These are phyloP conservation scores for Gymnopilus dilepis DNA, from an alignment of 768 basidiomycete species.

Conservation along the genomic window DNA sequence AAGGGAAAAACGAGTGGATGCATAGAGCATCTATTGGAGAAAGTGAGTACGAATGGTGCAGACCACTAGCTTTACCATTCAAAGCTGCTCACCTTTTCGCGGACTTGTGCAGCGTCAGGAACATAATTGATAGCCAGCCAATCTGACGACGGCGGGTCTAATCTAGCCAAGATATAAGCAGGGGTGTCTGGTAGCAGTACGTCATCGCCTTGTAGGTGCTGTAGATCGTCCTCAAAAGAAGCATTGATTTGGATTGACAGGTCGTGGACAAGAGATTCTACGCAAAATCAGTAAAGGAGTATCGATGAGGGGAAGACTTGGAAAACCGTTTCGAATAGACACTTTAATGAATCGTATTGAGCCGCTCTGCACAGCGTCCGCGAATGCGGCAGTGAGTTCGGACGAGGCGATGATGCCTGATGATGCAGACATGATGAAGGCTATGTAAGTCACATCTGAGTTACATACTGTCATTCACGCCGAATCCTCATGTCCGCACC, in stretches of 20 bases:
- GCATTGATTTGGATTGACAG: conserved; percentile 50
- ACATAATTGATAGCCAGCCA: conserved; percentile 85
- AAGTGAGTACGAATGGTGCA: not conserved
- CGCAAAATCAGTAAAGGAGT: conserved; percentile 23
- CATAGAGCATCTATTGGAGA: conserved; percentile 81
- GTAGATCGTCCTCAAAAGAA: conserved; percentile 67
- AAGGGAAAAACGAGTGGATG: conserved; percentile 74
- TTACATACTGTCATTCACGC: not conserved
- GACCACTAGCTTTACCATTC: not conserved
- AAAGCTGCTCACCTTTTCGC: conserved; percentile 67
- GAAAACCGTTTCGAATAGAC: conserved; percentile 73
- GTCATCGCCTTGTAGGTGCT: conserved; percentile 50
- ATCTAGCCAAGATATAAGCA: conserved; percentile 75
- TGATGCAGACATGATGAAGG: conserved; percentile 65
- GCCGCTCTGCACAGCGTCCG: conserved; percentile 56
- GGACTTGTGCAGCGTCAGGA: conserved; percentile 79
- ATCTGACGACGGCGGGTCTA: conserved; percentile 61
- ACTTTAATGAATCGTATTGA: conserved; percentile 77
- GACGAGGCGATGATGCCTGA: conserved; percentile 73
- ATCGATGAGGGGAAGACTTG: conserved; percentile 8
- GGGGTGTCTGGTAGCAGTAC: conserved; percentile 65
- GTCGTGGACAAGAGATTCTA: conserved; percentile 75
- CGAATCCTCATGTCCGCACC: conserved; percentile 34
- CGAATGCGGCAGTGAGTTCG: conserved; percentile 61
- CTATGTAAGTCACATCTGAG: conserved; percentile 20